Evolutionary conservation across 1,284 basidiomycete genomes (phyloP).

Genomic region (Afroboletus lepidellus): DNA sequence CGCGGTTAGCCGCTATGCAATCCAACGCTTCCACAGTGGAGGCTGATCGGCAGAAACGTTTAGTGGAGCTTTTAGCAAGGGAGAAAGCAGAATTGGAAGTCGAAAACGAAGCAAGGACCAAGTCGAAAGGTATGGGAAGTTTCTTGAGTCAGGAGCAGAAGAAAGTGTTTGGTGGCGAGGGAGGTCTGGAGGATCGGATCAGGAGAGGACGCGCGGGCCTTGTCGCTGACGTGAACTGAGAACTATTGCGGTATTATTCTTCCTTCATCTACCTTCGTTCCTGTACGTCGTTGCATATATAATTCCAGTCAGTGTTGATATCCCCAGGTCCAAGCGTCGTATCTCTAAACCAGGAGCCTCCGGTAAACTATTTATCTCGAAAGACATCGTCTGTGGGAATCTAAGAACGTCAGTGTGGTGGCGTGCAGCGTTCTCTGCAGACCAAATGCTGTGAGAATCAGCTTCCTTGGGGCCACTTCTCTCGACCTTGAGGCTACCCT

Average conservation of each 20-base stretch:
- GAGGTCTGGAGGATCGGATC: conserved; percentile 76
- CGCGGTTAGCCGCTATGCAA: conserved; percentile 85
- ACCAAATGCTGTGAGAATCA: neutral
- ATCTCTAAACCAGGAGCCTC: neutral
- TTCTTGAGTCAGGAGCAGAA: conserved; percentile 76
- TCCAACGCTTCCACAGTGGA: conserved; percentile 65
- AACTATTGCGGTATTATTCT: conserved; percentile 4
- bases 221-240: conserved; percentile 55
- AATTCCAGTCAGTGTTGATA: conserved; percentile 1
- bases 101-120: conserved; percentile 59
- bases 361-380: neutral
- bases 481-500: neutral
- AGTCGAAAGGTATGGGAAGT: conserved; percentile 68
- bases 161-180: conserved; percentile 71
- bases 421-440: neutral
- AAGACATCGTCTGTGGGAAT: neutral
- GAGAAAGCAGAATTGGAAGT: conserved; percentile 71
- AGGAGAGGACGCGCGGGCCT: conserved; percentile 62
- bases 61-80: conserved; percentile 60
- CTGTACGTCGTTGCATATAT: conserved; percentile 11
- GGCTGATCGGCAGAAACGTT: conserved; percentile 64
- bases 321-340: neutral
- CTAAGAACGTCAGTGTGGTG: neutral
- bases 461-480: conserved; percentile 1
- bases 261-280: neutral